Evolutionary conservation across 2,329 filamentous ascomycete species (phyloP).

Genomic region (Fusarium sarcochroum): DNA sequence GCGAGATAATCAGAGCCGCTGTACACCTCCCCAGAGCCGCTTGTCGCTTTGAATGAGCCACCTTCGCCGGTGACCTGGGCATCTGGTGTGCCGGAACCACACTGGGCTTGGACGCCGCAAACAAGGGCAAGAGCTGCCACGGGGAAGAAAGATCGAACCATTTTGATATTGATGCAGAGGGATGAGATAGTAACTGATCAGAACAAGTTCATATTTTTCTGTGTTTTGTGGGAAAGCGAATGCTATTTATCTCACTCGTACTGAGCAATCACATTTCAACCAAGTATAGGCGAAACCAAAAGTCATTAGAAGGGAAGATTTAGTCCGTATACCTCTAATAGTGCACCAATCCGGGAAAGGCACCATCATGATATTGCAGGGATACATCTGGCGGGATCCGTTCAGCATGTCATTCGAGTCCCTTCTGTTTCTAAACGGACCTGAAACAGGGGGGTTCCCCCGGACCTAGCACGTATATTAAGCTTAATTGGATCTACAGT

Average conservation of each 20-base stretch:
- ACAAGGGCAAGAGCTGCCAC: background rate
- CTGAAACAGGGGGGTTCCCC: background rate
- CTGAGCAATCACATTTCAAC: too few species aligned
- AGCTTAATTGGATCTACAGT: background rate
- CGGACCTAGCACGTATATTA: background rate
- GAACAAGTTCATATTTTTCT: too few species aligned
- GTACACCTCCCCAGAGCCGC: conserved; percentile 56
- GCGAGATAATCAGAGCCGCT: conserved; percentile 65
- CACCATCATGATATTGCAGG: background rate
- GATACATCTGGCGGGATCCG: background rate
- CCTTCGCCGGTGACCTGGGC: background rate
- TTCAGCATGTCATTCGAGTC: too few species aligned
- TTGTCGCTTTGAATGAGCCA: conserved; percentile 1
- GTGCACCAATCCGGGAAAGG: background rate
- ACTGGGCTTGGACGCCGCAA: background rate
- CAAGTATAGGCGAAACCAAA: too few species aligned
- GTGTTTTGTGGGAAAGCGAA: too few species aligned
- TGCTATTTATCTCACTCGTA: too few species aligned
- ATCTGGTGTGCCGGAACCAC: background rate
- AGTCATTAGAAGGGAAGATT: too few species aligned
- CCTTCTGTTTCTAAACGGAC: too few species aligned
- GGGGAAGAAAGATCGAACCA: background rate
- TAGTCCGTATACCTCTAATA: background rate
- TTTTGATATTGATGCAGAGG: background rate
- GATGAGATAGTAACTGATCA: background rate